phyloP scores from a whole-genome alignment of 78 protist species.

The Dictyostelium brefeldianum region DNA sequence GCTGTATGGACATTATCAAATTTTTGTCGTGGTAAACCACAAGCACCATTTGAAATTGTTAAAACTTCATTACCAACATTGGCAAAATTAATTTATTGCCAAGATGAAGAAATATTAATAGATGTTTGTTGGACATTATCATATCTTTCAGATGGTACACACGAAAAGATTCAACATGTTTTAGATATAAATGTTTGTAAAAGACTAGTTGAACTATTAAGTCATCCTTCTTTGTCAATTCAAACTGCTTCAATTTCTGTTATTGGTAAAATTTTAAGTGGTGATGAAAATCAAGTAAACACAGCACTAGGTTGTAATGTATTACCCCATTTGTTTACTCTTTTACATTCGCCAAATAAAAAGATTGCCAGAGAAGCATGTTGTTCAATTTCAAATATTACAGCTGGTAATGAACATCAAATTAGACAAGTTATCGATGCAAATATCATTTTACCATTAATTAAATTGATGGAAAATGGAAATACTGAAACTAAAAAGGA shows the following conservation, averaged over 20 bases:
- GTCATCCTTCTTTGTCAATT: conserved; percentile 36
- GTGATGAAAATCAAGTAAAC: conserved; percentile 95
- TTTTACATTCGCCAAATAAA: conserved; percentile 27
- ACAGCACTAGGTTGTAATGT: conserved; percentile 74
- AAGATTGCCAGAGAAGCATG: conserved; percentile 92
- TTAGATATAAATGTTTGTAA: conserved; percentile 74
- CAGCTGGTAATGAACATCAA: no score
- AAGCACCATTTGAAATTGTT: no score
- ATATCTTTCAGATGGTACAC: conserved; percentile 87
- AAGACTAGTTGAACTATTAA: conserved; percentile 89
- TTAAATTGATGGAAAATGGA: no score
- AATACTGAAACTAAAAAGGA: conserved; percentile 94
- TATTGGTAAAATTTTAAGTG: conserved; percentile 98
- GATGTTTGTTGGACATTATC: conserved; percentile 98
- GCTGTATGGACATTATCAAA: no score
- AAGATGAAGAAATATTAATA: conserved; percentile 92
- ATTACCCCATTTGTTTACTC: conserved; percentile 71
- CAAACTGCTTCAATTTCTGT: conserved; percentile 95
- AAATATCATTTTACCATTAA: no score
- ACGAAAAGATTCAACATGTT: conserved; percentile 89
- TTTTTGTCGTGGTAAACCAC: no score
- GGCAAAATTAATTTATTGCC: no score
- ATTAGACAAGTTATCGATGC: no score
- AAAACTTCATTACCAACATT: no score
- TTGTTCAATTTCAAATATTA: no score